phyloP scores from a whole-genome alignment of 352 stramenopile species.

The Pythium guiyangense region DNA sequence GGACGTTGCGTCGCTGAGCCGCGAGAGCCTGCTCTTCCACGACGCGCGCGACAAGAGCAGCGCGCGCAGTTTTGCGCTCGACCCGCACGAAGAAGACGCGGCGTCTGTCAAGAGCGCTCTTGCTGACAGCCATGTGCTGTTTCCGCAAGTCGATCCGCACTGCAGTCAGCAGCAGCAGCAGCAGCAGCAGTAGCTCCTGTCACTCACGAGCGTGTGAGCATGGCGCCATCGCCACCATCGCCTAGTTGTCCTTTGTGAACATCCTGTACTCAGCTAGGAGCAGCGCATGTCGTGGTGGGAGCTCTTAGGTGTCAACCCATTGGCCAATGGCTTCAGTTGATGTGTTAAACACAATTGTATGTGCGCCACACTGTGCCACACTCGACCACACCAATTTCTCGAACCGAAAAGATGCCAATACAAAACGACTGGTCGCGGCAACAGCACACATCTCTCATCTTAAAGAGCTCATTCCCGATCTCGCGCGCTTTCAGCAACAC shows the following conservation, averaged over 20 bases:
- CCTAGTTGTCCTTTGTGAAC: no score
- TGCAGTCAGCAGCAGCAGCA: slow-evolving; percentile 7
- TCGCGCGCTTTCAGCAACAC: slow-evolving; percentile 7
- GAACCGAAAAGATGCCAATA: background rate
- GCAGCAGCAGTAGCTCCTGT: no score
- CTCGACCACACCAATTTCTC: slow-evolving; percentile 1
- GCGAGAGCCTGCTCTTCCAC: slow-evolving; percentile 11
- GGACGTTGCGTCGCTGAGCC: slow-evolving; percentile 8
- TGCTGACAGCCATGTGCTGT: background rate
- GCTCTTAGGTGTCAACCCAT: no score
- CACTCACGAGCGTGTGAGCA: no score
- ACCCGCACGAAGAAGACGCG: slow-evolving; percentile 2
- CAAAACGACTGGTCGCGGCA: slow-evolving; percentile 13
- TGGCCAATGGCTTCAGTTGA: background rate
- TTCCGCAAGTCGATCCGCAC: slow-evolving; percentile 3
- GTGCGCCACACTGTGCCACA: background rate
- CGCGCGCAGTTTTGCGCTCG: slow-evolving; percentile 3
- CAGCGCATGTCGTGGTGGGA: no score
- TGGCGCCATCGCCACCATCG: no score
- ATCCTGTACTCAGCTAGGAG: no score
- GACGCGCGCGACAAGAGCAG: slow-evolving; percentile 4
- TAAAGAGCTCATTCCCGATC: slow-evolving; percentile 5
- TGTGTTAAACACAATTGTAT: background rate
- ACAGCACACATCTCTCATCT: background rate
- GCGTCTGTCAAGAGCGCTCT: background rate